Evolutionary conservation across 768 basidiomycete species (phyloP).

Genomic region (Kwoniella pini): DNA sequence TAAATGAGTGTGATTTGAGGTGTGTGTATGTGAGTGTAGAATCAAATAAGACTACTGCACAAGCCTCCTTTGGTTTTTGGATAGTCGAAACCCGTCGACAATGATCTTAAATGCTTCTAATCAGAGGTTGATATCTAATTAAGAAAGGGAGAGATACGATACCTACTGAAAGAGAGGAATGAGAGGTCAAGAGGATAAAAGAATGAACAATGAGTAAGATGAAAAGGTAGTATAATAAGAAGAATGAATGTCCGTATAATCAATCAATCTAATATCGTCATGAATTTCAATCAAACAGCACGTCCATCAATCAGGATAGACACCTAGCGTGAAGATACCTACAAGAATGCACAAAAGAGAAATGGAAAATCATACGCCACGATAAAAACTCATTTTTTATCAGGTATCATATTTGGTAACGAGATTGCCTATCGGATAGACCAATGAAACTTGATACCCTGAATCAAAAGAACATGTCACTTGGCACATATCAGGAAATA

Average conservation of each 20-base stretch:
- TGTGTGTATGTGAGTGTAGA: neutral
- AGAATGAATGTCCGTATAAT: constrained; percentile 7
- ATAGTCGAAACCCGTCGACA: constrained; percentile 4
- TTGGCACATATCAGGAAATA: constrained; percentile 15
- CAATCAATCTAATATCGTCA: neutral
- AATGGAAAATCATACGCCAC: constrained; percentile 1
- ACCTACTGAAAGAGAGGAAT: constrained; percentile 1
- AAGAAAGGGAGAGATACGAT: neutral
- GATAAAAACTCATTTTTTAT: neutral
- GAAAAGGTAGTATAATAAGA: neutral
- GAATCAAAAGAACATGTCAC: neutral
- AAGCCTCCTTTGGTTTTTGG: neutral
- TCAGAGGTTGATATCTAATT: too few relatives aligned
- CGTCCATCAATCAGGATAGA: neutral
- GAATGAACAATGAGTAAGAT: neutral
- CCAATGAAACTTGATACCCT: neutral
- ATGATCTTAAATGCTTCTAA: too few relatives aligned
- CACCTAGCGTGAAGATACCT: neutral
- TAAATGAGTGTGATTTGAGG: constrained; percentile 4
- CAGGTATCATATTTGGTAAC: too few relatives aligned
- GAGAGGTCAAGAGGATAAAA: neutral
- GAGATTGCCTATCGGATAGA: neutral
- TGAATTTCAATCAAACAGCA: constrained; percentile 3
- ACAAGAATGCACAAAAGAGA: neutral
- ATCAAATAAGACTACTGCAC: neutral